Evolutionary conservation across 202 grass and related monocot genomes (phyloP).

Genomic region (Hordeum pubiflorum): DNA sequence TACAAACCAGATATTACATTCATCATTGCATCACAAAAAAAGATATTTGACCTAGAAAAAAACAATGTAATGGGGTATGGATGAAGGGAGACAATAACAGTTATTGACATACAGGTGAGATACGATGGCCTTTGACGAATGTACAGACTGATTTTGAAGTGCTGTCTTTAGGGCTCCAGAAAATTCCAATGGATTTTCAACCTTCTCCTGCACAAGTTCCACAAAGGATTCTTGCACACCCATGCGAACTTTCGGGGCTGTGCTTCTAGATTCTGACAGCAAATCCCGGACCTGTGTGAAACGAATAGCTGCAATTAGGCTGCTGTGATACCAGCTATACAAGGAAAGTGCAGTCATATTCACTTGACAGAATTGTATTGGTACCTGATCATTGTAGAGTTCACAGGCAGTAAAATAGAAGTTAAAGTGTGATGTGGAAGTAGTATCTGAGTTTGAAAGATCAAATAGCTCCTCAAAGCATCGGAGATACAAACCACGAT

Average conservation of each 20-base stretch:
- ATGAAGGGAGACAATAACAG: not conserved
- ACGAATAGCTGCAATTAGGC: slow-evolving; percentile 3
- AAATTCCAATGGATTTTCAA: slow-evolving; percentile 82
- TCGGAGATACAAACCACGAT: slow-evolving; percentile 84
- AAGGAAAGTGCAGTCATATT: slow-evolving; percentile 18
- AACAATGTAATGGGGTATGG: not conserved
- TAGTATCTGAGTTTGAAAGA: slow-evolving; percentile 91
- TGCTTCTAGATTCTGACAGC: slow-evolving; percentile 62
- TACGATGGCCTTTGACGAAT: slow-evolving; percentile 61
- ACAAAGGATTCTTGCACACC: slow-evolving; percentile 68
- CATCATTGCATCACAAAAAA: not conserved
- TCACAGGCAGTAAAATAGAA: slow-evolving; percentile 93
- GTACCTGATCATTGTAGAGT: slow-evolving; percentile 96
- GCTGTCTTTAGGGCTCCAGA: slow-evolving; percentile 65
- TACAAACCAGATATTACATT: not conserved
- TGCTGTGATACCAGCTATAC: slow-evolving; percentile 10
- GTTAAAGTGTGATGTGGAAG: slow-evolving; percentile 75
- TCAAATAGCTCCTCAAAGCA: slow-evolving; percentile 96
- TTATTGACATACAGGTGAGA: slow-evolving; percentile 78
- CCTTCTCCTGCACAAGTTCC: slow-evolving; percentile 88
- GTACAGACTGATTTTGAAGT: slow-evolving; percentile 62
- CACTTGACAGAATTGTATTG: slow-evolving; percentile 24
- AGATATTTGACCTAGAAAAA: slow-evolving; percentile 9
- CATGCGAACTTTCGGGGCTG: slow-evolving; percentile 58
- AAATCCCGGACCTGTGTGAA: slow-evolving; percentile 70